Evolutionary conservation across 2,329 filamentous ascomycete genomes (phyloP), one percentile per base, ranked within the genome.

Genomic region (Exserohilum turcica): DNA sequence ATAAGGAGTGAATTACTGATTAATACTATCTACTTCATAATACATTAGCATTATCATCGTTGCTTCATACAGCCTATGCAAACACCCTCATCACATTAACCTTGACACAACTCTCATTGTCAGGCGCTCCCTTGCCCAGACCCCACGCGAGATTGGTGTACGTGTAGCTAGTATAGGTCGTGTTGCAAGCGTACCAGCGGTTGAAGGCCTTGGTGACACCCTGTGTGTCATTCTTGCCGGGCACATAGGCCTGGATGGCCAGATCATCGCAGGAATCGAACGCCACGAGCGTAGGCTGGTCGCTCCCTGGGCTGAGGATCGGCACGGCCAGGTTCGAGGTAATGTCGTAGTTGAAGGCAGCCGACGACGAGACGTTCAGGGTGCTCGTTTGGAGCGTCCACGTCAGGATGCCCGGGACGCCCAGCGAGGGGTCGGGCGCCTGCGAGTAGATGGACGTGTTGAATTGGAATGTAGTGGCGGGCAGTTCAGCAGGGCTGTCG

Each of bases 161-260:
- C 19, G 49, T 47, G 56, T 81, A 81, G n/a, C 64, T 68, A 1
- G 43, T 18, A 56, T 66, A 76, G 43, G 76, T 71, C 1, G 77
- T 80, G 35, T 69, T 59, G 60, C 79, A 82, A 4, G 75, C 66
- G 56, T 76, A 78, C 79, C 80, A 82, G 55, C 72, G 70, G 50
- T 76, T 66, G 61, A 73, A 67, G 52, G 73, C 59, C 54, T 59
- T 53, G n/a, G 35, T 49, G 2, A 53, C 48, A 21, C 56, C 56
- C 21, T 24, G 21, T 3, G 52, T 53, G 10, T 56, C 61, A 1
- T 72, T 66, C 6, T 65, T 73, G 55, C 79, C 78, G 52, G 79
- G 73, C 7, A 74, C 40, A 50, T 73, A 78, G 1, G 67, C 66
- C 43, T 72, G 72, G 24, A 81, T 70, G 37, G 72, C 74, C 64